phyloP scores from a whole-genome alignment of 2,329 filamentous ascomycete species.

The Penicillium nordicum region DNA sequence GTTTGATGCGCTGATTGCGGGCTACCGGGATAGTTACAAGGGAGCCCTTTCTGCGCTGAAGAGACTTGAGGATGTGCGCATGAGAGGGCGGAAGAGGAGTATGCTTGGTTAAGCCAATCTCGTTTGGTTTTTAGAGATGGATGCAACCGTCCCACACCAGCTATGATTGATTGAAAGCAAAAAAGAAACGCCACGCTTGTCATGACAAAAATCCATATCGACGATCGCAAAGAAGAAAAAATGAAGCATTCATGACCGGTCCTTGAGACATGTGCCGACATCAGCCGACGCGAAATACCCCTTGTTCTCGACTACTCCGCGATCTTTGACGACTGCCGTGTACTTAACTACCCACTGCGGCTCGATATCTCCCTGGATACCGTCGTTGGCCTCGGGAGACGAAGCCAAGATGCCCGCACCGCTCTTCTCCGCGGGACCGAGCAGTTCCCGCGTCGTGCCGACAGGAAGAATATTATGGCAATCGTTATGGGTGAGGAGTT shows the following conservation, averaged over 20 bases:
- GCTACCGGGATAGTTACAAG: slow-evolving; percentile 72
- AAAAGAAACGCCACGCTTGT: slow-evolving; percentile 23
- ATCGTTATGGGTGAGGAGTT: slow-evolving; percentile 90
- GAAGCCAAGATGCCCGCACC: slow-evolving; percentile 75
- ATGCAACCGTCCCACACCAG: background rate
- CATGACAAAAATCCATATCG: slow-evolving; percentile 10
- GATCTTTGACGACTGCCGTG: slow-evolving; percentile 87
- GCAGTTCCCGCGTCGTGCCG: slow-evolving; percentile 77
- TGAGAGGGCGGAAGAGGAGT: slow-evolving; percentile 92
- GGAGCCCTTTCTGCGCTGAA: slow-evolving; percentile 71
- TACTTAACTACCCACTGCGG: slow-evolving; percentile 98
- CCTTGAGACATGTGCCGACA: slow-evolving; percentile 50
- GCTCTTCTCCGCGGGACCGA: slow-evolving; percentile 68
- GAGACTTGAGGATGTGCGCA: slow-evolving; percentile 83
- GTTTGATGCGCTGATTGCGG: slow-evolving; percentile 69
- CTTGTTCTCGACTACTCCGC: slow-evolving; percentile 97
- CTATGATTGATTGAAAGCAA: slow-evolving; percentile 14
- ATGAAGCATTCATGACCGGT: slow-evolving; percentile 22
- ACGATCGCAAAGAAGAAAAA: background rate
- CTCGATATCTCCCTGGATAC: slow-evolving; percentile 71
- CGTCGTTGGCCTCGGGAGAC: slow-evolving; percentile 47
- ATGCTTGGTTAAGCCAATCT: slow-evolving; percentile 73
- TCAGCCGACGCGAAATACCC: slow-evolving; percentile 91
- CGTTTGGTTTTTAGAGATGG: slow-evolving; percentile 9
- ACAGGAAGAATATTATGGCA: slow-evolving; percentile 85